Evolutionary conservation across 1,139 yeast species (phyloP).

Genomic region (Candida labiduridarum): DNA sequence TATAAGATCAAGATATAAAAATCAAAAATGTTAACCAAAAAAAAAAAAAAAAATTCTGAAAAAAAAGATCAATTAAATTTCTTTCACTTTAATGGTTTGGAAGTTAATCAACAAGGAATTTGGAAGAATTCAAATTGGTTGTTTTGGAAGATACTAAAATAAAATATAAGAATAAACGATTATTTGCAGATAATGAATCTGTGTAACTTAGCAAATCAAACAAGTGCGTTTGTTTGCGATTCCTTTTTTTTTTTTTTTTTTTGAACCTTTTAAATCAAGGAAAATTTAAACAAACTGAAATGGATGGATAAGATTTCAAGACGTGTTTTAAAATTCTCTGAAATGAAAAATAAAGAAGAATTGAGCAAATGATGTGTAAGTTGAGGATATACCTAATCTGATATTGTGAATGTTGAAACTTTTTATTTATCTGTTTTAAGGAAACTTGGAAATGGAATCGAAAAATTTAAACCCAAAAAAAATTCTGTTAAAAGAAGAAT

Average conservation of each 20-base stretch:
- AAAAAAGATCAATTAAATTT: background rate
- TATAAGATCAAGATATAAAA: background rate
- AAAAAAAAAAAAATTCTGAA: background rate
- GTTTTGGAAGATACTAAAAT: background rate
- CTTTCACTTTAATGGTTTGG: background rate
- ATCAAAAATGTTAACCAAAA: background rate
- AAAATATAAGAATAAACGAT: background rate
- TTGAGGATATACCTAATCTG: background rate
- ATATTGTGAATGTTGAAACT: background rate
- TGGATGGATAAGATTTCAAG: background rate
- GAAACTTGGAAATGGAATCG: background rate
- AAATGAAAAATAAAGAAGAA: background rate
- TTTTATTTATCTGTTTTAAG: background rate
- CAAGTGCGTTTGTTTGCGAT: background rate
- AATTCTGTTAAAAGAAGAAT: background rate
- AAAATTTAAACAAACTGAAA: background rate
- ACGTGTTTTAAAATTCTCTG: background rate
- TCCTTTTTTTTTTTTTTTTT: background rate
- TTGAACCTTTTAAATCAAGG: slow-evolving; percentile 3
- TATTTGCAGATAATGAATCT: background rate
- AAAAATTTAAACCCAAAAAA: background rate
- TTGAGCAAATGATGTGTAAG: background rate
- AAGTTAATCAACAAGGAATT: slow-evolving; percentile 1
- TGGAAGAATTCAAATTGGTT: background rate
- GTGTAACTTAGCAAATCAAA: background rate